Evolutionary conservation across 345 rosid species (phyloP), one percentile per base, ranked within the genome.

Genomic region (Dipteronia sinensis): DNA sequence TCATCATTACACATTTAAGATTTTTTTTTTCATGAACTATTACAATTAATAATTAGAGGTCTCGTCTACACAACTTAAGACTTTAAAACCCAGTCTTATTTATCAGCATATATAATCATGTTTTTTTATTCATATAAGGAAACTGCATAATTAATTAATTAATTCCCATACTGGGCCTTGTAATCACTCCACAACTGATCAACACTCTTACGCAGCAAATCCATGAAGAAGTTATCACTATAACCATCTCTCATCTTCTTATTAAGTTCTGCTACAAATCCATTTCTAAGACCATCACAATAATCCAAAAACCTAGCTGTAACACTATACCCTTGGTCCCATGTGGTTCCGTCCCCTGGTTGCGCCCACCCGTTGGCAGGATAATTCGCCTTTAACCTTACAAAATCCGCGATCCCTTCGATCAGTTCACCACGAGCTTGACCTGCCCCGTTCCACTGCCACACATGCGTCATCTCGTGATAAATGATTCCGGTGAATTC

Each of bases 391-490:
- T 79, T 88, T 4, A 92, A 79, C 85, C 92, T 89, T 76, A 92
- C 90, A 34, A 71, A 88, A 70, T 93, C 94, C 0, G 91, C 95
- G 1, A 93, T 83, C 53, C 97, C 97, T 82, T 93, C 93, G 1
- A 81, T 79, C 29, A 93, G 68, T 11, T 88, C 94, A 0, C 86
- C 76, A 0, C 91, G 97, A n/a, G 91, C 75, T 38, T 73, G 84
- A 0, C 86, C 86, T 7, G 83, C 84, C 3, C 98, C 98, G 42
- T 83, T 80, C 98, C 98, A 93, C 49, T 92, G 97, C 98, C 92
- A 92, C 11, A 90, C 75, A 29, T 90, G 96, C 0, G 87, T 77
- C 86, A 89, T 90, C 73, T 90, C 97, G 7, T 92, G 96, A 71
- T 94, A 92, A 59, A 92, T 55, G 3, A 94, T 88, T 4, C 96